phyloP scores from a whole-genome alignment of 2,329 filamentous ascomycete species.

The Aspergillus pseudotamarii region DNA sequence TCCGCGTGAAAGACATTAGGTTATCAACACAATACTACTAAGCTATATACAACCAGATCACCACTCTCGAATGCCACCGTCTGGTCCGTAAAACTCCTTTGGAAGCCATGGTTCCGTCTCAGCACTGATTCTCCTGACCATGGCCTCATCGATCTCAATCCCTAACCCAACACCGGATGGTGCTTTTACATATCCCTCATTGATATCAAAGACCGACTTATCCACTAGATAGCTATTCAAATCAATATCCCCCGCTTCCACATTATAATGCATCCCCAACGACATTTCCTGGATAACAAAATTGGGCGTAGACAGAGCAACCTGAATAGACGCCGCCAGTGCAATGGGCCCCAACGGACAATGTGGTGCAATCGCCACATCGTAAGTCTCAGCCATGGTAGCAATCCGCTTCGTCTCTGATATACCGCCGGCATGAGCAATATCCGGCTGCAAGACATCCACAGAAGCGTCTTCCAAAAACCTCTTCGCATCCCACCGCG shows the following conservation, averaged over 20 bases:
- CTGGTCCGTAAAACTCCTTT: constrained; percentile 16
- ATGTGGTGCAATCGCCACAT: constrained; percentile 73
- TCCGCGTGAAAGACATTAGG: background rate
- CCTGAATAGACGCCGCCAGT: constrained; percentile 70
- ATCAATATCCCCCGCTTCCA: constrained; percentile 42
- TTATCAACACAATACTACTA: background rate
- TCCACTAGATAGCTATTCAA: constrained; percentile 61
- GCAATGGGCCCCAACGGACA: constrained; percentile 75
- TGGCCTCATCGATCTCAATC: constrained; percentile 69
- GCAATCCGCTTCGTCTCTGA: constrained; percentile 71
- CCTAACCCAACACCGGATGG: constrained; percentile 53
- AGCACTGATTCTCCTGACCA: constrained; percentile 59
- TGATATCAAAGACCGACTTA: constrained; percentile 56
- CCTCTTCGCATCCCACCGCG: constrained; percentile 71
- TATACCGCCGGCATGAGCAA: constrained; percentile 72
- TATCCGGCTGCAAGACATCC: constrained; percentile 74
- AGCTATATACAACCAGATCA: background rate
- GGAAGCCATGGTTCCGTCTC: constrained; percentile 10
- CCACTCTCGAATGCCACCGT: constrained; percentile 18
- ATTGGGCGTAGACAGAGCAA: constrained; percentile 64
- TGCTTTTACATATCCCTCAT: constrained; percentile 6
- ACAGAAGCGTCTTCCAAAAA: constrained; percentile 70
- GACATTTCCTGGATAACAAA: constrained; percentile 80
- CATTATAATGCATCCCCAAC: constrained; percentile 77
- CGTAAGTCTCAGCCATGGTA: constrained; percentile 71